phyloP scores from a whole-genome alignment of 2,329 filamentous ascomycete genomes.

The Aspergillus fructus region DNA sequence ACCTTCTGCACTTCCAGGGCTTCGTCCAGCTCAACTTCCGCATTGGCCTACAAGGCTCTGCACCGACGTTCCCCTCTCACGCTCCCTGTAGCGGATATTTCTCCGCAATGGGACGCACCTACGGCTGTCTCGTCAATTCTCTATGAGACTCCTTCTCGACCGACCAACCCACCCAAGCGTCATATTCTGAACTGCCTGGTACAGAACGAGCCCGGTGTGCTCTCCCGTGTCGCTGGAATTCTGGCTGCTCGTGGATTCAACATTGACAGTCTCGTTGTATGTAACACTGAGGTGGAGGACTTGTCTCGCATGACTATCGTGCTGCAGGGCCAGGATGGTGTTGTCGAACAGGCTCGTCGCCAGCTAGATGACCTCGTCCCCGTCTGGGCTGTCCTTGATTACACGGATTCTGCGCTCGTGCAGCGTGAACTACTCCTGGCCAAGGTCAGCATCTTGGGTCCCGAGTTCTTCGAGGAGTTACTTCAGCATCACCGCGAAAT shows the following conservation, averaged over 20 bases:
- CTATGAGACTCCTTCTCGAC: slow-evolving; percentile 92
- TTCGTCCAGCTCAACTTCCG: slow-evolving; percentile 72
- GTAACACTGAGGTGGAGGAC: slow-evolving; percentile 95
- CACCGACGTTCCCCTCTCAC: slow-evolving; percentile 85
- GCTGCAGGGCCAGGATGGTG: slow-evolving; percentile 90
- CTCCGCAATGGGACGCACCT: slow-evolving; percentile 81
- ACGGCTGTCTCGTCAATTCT: slow-evolving; percentile 97
- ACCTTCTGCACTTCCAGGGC: slow-evolving; percentile 27
- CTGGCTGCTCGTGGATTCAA: slow-evolving; percentile 96
- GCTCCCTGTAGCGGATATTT: slow-evolving; percentile 72
- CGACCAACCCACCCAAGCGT: slow-evolving; percentile 79
- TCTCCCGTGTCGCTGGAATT: slow-evolving; percentile 95
- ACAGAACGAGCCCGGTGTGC: slow-evolving; percentile 96
- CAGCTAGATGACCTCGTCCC: slow-evolving; percentile 96
- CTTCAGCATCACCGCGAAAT: slow-evolving; percentile 95
- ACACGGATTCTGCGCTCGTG: slow-evolving; percentile 86
- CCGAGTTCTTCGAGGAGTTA: slow-evolving; percentile 97
- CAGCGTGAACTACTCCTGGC: slow-evolving; percentile 93
- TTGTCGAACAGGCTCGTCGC: slow-evolving; percentile 92
- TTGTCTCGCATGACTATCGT: slow-evolving; percentile 99
- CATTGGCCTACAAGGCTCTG: slow-evolving; percentile 94
- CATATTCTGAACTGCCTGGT: slow-evolving; percentile 98
- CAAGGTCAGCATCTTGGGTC: slow-evolving; percentile 94
- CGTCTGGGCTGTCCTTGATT: slow-evolving; percentile 97
- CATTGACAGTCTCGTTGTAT: slow-evolving; percentile 97